Conservation (phyloP, 2,329 filamentous ascomycete species). For the Apiospora kogelbergensis region DNA sequence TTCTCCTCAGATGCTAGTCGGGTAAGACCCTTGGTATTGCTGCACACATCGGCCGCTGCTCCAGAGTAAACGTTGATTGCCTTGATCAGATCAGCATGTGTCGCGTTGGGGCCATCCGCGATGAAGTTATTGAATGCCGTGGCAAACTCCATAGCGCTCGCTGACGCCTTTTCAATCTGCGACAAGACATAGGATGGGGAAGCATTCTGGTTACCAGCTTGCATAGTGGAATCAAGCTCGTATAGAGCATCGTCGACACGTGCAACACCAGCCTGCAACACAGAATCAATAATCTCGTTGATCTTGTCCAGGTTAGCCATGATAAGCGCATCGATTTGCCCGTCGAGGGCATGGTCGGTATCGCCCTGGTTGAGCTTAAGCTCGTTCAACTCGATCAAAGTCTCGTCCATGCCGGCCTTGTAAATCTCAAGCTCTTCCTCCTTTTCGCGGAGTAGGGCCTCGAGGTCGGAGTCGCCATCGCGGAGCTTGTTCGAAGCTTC, state of each 20-base stretch:
- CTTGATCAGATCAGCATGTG: conserved; percentile 88
- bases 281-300: conserved; percentile 96
- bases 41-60: conserved; percentile 88
- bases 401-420: conserved; percentile 97
- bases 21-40: conserved; percentile 93
- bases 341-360: conserved; percentile 79
- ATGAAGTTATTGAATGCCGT: conserved; percentile 99
- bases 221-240: conserved; percentile 96
- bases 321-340: conserved; percentile 87
- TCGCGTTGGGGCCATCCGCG: conserved; percentile 89
- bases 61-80: conserved; percentile 88
- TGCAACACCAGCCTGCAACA: conserved; percentile 87
- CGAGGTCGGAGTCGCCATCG: conserved; percentile 82
- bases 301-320: conserved; percentile 88
- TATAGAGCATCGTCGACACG: conserved; percentile 96
- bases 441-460: conserved; percentile 84
- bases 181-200: conserved; percentile 93
- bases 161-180: conserved; percentile 94
- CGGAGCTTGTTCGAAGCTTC: conserved; percentile 76
- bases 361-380: conserved; percentile 74
- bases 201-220: conserved; percentile 97
- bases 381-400: conserved; percentile 88
- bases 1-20: conserved; percentile 94
- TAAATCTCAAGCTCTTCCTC: conserved; percentile 98
- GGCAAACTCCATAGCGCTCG: conserved; percentile 94